phyloP scores from a whole-genome alignment of 2,329 filamentous ascomycete species.

The Thielaviopsis musarum region DNA sequence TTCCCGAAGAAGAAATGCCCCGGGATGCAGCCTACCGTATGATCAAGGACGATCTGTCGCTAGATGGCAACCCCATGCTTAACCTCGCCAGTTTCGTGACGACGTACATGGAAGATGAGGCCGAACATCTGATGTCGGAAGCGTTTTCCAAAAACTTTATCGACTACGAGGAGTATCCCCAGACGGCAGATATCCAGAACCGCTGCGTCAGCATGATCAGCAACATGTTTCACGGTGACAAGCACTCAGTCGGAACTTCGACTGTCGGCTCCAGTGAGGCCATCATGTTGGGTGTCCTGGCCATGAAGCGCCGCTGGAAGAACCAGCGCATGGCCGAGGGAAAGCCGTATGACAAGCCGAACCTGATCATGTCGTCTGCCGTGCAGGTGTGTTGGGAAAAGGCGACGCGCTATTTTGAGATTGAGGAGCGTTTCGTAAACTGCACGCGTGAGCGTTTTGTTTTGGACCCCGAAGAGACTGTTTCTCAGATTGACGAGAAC shows the following conservation, averaged over 20 bases:
- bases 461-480: conserved; percentile 45
- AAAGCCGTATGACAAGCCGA: conserved; percentile 64
- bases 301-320: conserved; percentile 93
- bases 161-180: conserved; percentile 72
- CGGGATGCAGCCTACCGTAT: conserved; percentile 84
- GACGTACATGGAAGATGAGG: conserved; percentile 96
- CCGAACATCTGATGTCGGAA: conserved; percentile 88
- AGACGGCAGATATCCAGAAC: conserved; percentile 74
- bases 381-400: conserved; percentile 98
- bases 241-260: conserved; percentile 66
- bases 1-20: conserved; percentile 84
- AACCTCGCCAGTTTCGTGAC: conserved; percentile 86
- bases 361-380: conserved; percentile 84
- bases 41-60: conserved; percentile 86
- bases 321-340: conserved; percentile 70
- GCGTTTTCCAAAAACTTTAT: conserved; percentile 92
- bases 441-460: conserved; percentile 45
- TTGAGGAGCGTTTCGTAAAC: conserved; percentile 71
- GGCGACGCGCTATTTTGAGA: conserved; percentile 73
- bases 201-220: conserved; percentile 86
- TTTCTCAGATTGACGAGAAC: conserved; percentile 46
- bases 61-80: conserved; percentile 82
- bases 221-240: conserved; percentile 59
- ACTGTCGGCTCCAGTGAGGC: conserved; percentile 82
- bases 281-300: conserved; percentile 66